Evolutionary conservation across 306 rosid genomes (phyloP), one percentile per base, ranked within the genome.

Genomic region (Cicer pinnatifidum): DNA sequence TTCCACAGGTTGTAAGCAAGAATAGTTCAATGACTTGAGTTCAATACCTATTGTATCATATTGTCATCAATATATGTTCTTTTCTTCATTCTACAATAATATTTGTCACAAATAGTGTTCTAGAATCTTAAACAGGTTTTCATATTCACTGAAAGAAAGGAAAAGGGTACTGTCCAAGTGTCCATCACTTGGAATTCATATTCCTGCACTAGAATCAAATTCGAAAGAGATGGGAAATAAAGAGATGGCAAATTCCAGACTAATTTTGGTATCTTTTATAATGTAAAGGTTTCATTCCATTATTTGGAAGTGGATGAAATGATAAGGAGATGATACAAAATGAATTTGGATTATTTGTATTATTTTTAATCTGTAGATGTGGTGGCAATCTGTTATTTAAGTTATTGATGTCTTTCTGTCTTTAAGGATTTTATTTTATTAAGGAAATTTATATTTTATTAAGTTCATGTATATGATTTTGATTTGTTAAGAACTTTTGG

Each of bases 21-120:
- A 88, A 87, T 69, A 78, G 76, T 43, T 48, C 19, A 41, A 46
- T 94, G 80, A 83, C 82, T 20, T 94, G 83, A 81, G 28, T 68
- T 61, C 67, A 73, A 60, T 77, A 52, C 23, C 54, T 5, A 41
- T 52, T 63, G 75, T 81, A 46, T 50, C 57, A 44, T 66, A 60
- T 46, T 65, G 6, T 69, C 11, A 33, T 35, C 39, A 40, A 69
- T 59, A 43, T 66, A 48, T 66, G 61, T 76, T 78, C 23, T 77
- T 78, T 79, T 75, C 41, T 80, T 76, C 15, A 23, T 64, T 37
- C 35, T 46, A 44, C 52, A 70, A 67, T 56, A 48, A 65, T 23
- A 57, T 59, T 59, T 12, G 23, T 37, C 11, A 20, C 83, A 39
- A 62, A 54, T 12, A 67, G 9, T 70, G 41, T 66, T 40, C n/a